Evolutionary conservation across 2,329 filamentous ascomycete species (phyloP), one percentile per base, ranked within the genome.

Genomic region (Claviceps cyperi): DNA sequence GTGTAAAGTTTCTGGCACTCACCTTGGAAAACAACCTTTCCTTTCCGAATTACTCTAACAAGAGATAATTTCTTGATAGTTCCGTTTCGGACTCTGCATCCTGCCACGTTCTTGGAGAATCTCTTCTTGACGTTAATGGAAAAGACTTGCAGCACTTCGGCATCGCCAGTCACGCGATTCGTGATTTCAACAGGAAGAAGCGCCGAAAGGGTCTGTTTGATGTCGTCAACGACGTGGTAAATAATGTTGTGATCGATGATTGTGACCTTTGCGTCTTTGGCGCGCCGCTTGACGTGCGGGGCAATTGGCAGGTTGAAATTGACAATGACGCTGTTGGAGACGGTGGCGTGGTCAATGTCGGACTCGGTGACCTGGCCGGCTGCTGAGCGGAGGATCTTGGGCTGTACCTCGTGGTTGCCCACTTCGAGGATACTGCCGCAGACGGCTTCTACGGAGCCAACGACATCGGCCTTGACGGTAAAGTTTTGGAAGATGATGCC

Each of bases 391-490:
- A 98, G 77, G 52, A 98, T 74, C 51, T 81, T 79, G 14, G 90
- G 78, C 35, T 74, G 78, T 39, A 96, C 83, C 63, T 97, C 88
- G 58, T 88, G 81, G 68, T 84, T 95, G 55, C 90, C 89, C 54
- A 96, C 74, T 52, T 83, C 80, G 53, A 81, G 71, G 52, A 98
- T 75, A 8, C 84, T 83, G 46, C 86, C 83, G 53, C 82, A 74
- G 2, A 97, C 84, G 2, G 92, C 92, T 69, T 98, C 92, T 0
- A 90, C 89, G 0, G 91, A 97, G 38, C 92, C 92, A 53, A 84
- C 86, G 17, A 97, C 92, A 59, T 98, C 92, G 49, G 83, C 90
- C 66, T 94, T 95, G 69, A 98, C 74, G 52, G 92, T 80, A 66
- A 97, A 92, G 58, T 84, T 84, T 46, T 95, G 75, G 15, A 76